Evolutionary conservation across 2,329 filamentous ascomycete genomes (phyloP), one percentile per base, ranked within the genome.

Genomic region (Monosporascus ibericus): DNA sequence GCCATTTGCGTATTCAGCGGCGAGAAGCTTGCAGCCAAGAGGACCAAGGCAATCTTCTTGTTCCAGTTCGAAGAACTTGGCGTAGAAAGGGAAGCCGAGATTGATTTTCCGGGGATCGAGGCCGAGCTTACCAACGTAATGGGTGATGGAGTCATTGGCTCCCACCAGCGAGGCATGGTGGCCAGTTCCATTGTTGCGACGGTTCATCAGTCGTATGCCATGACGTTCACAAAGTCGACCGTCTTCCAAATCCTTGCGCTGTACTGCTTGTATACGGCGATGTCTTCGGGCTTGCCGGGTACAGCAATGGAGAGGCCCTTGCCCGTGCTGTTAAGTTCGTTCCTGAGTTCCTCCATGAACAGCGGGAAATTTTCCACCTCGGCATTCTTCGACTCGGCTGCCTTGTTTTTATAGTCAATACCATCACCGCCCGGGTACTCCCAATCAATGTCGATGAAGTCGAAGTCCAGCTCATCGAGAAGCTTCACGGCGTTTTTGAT

Each of bases 161-260:
- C 72, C 74, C 40, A 70, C 58, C 18, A 87, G 69, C 5, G 81
- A 80, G 11, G 75, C 78, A 59, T 87, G 83, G 63, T 88, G 85
- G 17, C 72, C 74, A 2, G 85, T 88, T 18, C 72, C 65, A 44
- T 70, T 78, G 65, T 87, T 80, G 20, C 86, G 78, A 6, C 86
- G 82, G 69, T 88, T 88, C 78, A 87, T 85, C 47, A 90, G 63
- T 90, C 86, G 65, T 89, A 89, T 8, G 79, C 77, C 85, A 88
- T 88, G 57, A 89, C 48, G 62, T 88, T 88, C 62, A 88, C 73
- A 61, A 83, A 85, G 63, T 89, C 84, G 18, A 88, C 76, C 1
- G 75, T 72, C 14, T 70, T 64, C 71, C 79, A 80, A 58, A 88
- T 86, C 52, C 74, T 69, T 1, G 82, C 81, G 0, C 82, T 73